Evolutionary conservation across 129 eudicot genomes (phyloP), one percentile per base, ranked within the genome.

Genomic region (Lactuca sativa): DNA sequence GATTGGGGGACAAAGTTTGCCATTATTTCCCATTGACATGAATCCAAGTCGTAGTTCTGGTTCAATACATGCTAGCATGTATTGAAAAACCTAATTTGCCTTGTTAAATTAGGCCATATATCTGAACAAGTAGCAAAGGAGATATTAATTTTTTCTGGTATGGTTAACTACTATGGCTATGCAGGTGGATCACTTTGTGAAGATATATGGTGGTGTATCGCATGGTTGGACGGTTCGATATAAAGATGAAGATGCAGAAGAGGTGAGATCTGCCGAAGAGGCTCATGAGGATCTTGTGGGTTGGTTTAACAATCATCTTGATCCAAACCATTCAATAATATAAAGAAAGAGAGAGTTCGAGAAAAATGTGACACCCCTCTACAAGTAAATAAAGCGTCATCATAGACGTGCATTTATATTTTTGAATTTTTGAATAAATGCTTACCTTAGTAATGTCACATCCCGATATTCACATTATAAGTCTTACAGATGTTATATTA

Each of bases 201-300:
- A 91, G 76, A 83, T 88, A 71, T 91, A 83, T 69, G 88, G 79
- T 21, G 92, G 95, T 16, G 95, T 88, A 10, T 43, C 58, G 6
- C 97, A 91, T 60, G 97, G 97, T 54, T 91, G 96, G 97, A 69
- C 93, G 0, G 56, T 76, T 53, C 64, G 97, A 34, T 88, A 88
- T 70, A 69, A 80, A 7, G 85, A 77, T 54, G 93, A 86, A 0
- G 89, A 88, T 58, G 87, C 74, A 59, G 61, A 13, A 0, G 85
- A 49, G 0, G 84, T 83, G 21, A 83, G 80, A 68, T 25, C 73
- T 64, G 97, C 97, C 7, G 14, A 70, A 11, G 97, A 88, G 74
- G 83, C 97, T 66, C 88, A 84, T 52, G 67, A 64, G 67, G 96
- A 91, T 70, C 66, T 84, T 77, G 2, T 85, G 65, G 79, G 74